Evolutionary conservation across 345 rosid genomes (phyloP).

Genomic region (Lenwebbia sp.): DNA sequence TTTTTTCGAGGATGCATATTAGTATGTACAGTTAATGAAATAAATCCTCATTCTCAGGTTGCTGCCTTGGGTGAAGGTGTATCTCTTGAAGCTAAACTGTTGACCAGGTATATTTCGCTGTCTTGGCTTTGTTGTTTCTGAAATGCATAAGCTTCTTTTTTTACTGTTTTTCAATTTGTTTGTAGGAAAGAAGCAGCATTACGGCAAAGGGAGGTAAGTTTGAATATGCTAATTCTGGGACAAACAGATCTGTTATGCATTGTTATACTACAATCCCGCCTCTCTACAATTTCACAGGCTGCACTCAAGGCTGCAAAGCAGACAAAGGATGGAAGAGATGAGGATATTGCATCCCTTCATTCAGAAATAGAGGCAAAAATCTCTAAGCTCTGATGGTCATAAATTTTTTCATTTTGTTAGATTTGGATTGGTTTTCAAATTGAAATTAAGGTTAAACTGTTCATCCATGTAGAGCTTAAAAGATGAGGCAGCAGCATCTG

Average conservation of each 20-base stretch:
- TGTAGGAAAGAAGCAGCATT: slow-evolving; percentile 88
- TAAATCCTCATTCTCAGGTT: slow-evolving; percentile 34
- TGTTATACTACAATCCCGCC: not conserved
- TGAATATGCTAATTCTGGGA: not conserved
- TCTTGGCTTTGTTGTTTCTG: not conserved
- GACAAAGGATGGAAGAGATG: slow-evolving; percentile 64
- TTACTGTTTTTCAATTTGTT: not conserved
- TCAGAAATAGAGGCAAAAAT: slow-evolving; percentile 68
- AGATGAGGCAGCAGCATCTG: slow-evolving; percentile 53
- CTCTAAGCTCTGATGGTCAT: not conserved
- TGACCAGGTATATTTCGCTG: slow-evolving; percentile 55
- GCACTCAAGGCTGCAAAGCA: slow-evolving; percentile 84
- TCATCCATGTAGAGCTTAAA: slow-evolving; percentile 47
- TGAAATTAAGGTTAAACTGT: not conserved
- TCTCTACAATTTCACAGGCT: slow-evolving; percentile 38
- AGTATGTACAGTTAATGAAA: not conserved
- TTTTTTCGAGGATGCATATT: not conserved
- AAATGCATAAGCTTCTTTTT: not conserved
- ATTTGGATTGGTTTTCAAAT: slow-evolving; percentile 7
- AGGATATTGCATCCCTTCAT: slow-evolving; percentile 58
- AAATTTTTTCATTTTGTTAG: slow-evolving; percentile 1
- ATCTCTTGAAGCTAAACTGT: slow-evolving; percentile 84
- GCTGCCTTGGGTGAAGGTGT: slow-evolving; percentile 97
- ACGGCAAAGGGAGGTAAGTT: slow-evolving; percentile 74
- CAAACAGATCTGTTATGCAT: not conserved